A percentile compares a stretch with the other conserved stretches of the same genome.
Conservation (phyloP, 352 stramenopile genomes). For the Elongisporangium prolatum region DNA sequence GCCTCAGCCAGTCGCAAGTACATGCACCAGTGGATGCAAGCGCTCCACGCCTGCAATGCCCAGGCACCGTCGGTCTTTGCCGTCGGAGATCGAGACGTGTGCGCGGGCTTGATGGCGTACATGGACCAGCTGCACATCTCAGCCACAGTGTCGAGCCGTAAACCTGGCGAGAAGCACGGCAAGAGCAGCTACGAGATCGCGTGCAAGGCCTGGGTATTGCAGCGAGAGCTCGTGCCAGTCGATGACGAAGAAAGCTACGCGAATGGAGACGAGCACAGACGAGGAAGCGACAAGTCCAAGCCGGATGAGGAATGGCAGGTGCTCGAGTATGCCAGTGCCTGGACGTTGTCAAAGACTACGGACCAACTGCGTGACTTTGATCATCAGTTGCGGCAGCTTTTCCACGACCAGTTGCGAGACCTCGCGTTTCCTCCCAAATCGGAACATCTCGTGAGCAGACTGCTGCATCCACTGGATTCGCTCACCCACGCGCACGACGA, state of each 20-base stretch:
- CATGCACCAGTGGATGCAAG: conserved; percentile 43
- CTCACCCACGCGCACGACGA: conserved; percentile 15
- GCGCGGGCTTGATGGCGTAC: conserved; percentile 11
- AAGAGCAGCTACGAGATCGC: conserved; percentile 44
- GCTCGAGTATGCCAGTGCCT: conserved; percentile 59
- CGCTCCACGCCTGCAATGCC: conserved; percentile 15
- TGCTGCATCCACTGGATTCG: conserved; percentile 20
- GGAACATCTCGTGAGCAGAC: conserved; percentile 12
- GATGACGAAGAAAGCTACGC: conserved; percentile 5
- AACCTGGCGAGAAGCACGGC: conserved; percentile 8
- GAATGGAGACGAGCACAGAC: not conserved
- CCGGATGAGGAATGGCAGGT: conserved; percentile 39
- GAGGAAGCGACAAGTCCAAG: conserved; percentile 2
- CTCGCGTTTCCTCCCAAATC: conserved; percentile 33
- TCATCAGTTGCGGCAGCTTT: conserved; percentile 37
- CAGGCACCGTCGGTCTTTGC: not conserved
- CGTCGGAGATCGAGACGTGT: not conserved
- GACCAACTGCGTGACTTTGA: conserved; percentile 50
- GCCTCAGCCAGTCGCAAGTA: conserved; percentile 33
- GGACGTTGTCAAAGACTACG: conserved; percentile 39
- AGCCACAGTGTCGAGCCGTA: conserved; percentile 27
- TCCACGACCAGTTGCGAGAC: conserved; percentile 38
- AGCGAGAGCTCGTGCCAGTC: conserved; percentile 36
- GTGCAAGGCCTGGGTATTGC: conserved; percentile 56
- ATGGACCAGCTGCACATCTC: conserved; percentile 51